These are phyloP conservation scores for Aspergillus texensis DNA, from an alignment of 2,329 filamentous ascomycete genomes.

Conservation along the genomic window DNA sequence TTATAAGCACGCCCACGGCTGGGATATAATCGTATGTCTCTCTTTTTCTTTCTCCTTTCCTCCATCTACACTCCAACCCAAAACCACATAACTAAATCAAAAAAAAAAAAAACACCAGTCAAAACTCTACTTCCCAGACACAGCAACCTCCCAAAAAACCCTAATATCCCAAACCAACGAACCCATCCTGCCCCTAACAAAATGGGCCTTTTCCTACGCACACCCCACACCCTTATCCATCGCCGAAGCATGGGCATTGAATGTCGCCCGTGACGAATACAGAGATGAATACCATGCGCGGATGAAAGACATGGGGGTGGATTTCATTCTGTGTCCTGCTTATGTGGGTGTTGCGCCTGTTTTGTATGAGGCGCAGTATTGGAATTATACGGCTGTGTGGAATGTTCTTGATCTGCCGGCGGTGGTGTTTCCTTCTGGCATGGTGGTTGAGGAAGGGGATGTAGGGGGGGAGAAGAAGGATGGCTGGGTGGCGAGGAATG, in stretches of 20 bases:
- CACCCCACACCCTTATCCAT: slow-evolving; percentile 26
- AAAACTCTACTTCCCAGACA: slow-evolving; percentile 53
- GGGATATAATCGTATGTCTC: slow-evolving; percentile 37
- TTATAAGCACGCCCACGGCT: slow-evolving; percentile 36
- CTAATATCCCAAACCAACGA: slow-evolving; percentile 45
- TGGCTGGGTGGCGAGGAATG: slow-evolving; percentile 27
- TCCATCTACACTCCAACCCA: no score
- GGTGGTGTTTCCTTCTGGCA: slow-evolving; percentile 31
- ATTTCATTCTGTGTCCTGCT: slow-evolving; percentile 35
- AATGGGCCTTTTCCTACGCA: slow-evolving; percentile 40
- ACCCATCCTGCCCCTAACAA: slow-evolving; percentile 48
- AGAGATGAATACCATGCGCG: slow-evolving; percentile 36
- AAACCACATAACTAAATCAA: no score
- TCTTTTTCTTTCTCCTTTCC: no score
- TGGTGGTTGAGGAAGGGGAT: slow-evolving; percentile 33
- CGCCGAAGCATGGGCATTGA: slow-evolving; percentile 32
- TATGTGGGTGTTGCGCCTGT: slow-evolving; percentile 33
- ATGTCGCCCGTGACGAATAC: slow-evolving; percentile 31
- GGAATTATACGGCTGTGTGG: slow-evolving; percentile 41
- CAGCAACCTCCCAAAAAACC: slow-evolving; percentile 35
- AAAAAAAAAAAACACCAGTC: slow-evolving; percentile 36
- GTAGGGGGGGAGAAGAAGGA: slow-evolving; percentile 14
- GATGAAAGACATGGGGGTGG: slow-evolving; percentile 31
- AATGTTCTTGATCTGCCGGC: slow-evolving; percentile 36
- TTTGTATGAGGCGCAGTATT: slow-evolving; percentile 38